Base-by-base conservation (phyloP, 768 basidiomycete genomes). In the Harrya chromipes region DNA sequence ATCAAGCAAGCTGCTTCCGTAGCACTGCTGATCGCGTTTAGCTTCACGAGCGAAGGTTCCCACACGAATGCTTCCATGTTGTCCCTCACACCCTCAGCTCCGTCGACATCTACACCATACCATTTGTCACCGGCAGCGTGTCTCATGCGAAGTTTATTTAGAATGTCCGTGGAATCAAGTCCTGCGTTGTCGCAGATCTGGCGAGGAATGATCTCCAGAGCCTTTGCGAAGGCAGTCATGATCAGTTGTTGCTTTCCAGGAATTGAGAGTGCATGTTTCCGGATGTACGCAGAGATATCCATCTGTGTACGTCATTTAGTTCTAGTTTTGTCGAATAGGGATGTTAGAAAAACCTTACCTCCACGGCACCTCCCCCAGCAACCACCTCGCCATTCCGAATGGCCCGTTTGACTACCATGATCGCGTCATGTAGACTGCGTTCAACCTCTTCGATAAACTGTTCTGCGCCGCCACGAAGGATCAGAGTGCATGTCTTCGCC, bases 371-470 rank as follows among this genome's bases (percentile, higher is more conserved):
- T 42, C 97, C 97, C 31, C 97, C 97, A 10, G 97, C 97, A 31
- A 99, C 97, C 43, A 99, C 86, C 47, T 95, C 90, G 36, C 91
- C 93, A 65, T 94, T 98, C 64, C 86, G 87, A 59, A 99, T 85
- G 4, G 97, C 94, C 45, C 97, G 80, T 72, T 97, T 97, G 38
- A 99, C 97, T n/a, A 99, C 94, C 94, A 98, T 98, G 61, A 98
- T 92, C 2, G 95, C 94, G 65, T 99, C 97, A 64, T 99, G 95
- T 58, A 99, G 71, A 81, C 91, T 94, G 49, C 97, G 76, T 70
- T 98, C 95, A 8, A 98, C 94, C 69, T 98, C 97, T 64, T 93
- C 93, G 54, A 98, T 98, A 70, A 99, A 98, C 67, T 99, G 97
- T 63, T 98, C 94, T 0, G 97, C 97, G 24, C 97, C 97, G 50